A percentile compares a stretch with the other conserved stretches of the same genome.
phyloP scores from a whole-genome alignment of 1,284 basidiomycete genomes.

The Inonotus hispidus region DNA sequence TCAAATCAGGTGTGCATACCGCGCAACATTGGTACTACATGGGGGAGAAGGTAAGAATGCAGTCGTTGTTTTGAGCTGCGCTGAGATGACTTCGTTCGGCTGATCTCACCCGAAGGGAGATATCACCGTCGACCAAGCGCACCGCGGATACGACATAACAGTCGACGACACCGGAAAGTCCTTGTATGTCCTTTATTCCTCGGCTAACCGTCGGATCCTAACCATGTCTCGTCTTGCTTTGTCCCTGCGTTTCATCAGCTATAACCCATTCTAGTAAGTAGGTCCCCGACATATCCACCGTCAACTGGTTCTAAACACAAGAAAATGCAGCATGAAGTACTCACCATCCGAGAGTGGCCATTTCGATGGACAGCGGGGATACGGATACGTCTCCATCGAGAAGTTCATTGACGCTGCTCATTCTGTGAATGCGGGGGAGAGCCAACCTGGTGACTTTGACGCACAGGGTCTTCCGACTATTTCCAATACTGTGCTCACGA shows the following conservation, averaged over 20 bases:
- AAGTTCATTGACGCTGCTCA: constrained; percentile 83
- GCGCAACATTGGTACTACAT: constrained; percentile 95
- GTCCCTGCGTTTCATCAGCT: constrained; percentile 28
- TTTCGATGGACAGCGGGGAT: constrained; percentile 90
- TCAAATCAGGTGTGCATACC: constrained; percentile 75
- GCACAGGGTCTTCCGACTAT: constrained; percentile 81
- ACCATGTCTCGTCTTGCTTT: constrained; percentile 1
- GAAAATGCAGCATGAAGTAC: constrained; percentile 75
- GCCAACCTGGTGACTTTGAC: constrained; percentile 71
- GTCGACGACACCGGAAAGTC: constrained; percentile 78
- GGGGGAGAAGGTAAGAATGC: constrained; percentile 67
- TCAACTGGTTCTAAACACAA: background rate
- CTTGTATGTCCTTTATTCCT: constrained; percentile 35
- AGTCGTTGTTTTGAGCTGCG: constrained; percentile 5
- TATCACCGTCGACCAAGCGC: constrained; percentile 87
- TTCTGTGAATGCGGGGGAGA: constrained; percentile 66
- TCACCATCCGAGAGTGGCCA: constrained; percentile 86
- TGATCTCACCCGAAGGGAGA: constrained; percentile 56
- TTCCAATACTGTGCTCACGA: constrained; percentile 82
- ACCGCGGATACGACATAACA: constrained; percentile 86
- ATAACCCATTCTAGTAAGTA: constrained; percentile 87
- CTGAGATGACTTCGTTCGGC: background rate
- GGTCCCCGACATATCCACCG: background rate
- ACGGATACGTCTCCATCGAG: constrained; percentile 87
- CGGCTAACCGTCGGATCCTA: background rate